A percentile compares a stretch with the other conserved stretches of the same genome.
phyloP scores from a whole-genome alignment of 495 filamentous ascomycete species.

The Terfezia boudieri region DNA sequence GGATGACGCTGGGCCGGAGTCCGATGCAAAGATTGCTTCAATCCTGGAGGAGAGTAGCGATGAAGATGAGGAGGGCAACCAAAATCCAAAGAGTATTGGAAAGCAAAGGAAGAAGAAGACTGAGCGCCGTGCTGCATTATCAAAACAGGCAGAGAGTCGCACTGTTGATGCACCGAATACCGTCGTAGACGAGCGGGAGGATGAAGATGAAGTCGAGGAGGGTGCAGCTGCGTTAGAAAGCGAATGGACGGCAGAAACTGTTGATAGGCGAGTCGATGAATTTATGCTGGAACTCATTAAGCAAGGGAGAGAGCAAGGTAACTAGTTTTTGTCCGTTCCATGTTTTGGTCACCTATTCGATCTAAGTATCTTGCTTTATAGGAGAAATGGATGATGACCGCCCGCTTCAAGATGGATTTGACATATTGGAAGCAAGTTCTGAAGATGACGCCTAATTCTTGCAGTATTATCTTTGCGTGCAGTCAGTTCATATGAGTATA shows the following conservation, averaged over 20 bases:
- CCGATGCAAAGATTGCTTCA: neutral
- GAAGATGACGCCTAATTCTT: neutral
- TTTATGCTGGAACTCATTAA: conserved; percentile 13
- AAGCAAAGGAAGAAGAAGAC: conserved; percentile 7
- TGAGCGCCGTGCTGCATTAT: neutral
- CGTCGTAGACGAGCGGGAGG: conserved; percentile 2
- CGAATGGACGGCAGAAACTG: neutral
- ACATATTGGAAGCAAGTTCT: conserved; percentile 1
- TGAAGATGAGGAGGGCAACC: neutral
- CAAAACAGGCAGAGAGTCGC: no score
- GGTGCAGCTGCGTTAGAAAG: conserved; percentile 8
- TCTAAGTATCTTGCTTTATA: no score
- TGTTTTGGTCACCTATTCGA: no score
- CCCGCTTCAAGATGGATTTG: neutral
- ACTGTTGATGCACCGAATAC: neutral
- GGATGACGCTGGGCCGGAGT: neutral
- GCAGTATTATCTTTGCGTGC: neutral
- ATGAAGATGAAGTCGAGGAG: conserved; percentile 5
- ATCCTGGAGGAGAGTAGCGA: neutral
- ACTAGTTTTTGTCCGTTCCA: no score
- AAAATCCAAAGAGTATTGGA: neutral
- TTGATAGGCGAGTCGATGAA: conserved; percentile 13
- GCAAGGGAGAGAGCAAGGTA: conserved; percentile 10
- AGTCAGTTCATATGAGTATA: no score
- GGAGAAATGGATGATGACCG: neutral